A percentile compares a stretch with the other conserved stretches of the same genome.
phyloP scores from a whole-genome alignment of 208 protist genomes.

The Herpetomonas muscarum region DNA sequence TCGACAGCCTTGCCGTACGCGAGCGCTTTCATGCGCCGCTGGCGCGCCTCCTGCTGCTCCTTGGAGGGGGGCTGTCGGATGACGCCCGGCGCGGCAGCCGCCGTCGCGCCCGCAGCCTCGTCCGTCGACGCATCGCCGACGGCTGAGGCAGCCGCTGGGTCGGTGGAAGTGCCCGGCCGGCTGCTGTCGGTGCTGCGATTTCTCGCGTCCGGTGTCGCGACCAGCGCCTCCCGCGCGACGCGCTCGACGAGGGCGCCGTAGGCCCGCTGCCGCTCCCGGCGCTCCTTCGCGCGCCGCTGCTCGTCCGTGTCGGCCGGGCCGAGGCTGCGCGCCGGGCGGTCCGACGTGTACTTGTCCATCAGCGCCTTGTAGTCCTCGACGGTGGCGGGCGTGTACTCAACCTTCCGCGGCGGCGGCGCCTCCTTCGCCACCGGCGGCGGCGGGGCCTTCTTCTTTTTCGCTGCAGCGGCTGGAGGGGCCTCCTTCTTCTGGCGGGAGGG shows the following conservation, averaged over 20 bases:
- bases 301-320: constrained; percentile 78
- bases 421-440: background rate
- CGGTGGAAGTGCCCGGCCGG: too few relatives aligned
- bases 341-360: constrained; percentile 40
- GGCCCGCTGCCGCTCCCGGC: constrained; percentile 36
- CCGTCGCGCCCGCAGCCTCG: background rate
- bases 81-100: background rate
- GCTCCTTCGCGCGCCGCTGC: constrained; percentile 49
- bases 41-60: constrained; percentile 34
- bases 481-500: background rate
- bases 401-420: background rate
- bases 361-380: constrained; percentile 68
- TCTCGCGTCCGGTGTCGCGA: constrained; percentile 10
- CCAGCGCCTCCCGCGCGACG: constrained; percentile 17
- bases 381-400: constrained; percentile 57
- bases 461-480: background rate
- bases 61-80: constrained; percentile 2
- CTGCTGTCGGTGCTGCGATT: background rate
- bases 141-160: too few relatives aligned
- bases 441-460: background rate
- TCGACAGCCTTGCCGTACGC: constrained; percentile 44
- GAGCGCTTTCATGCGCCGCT: constrained; percentile 47
- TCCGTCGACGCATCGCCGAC: too few relatives aligned
- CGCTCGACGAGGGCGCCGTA: constrained; percentile 51
- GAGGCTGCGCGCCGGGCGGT: constrained; percentile 39